Percentiles rank a stretch among this genome's conserved stretches.
phyloP scores from a whole-genome alignment of 2,329 filamentous ascomycete genomes.

The Aspergillus melleus region DNA sequence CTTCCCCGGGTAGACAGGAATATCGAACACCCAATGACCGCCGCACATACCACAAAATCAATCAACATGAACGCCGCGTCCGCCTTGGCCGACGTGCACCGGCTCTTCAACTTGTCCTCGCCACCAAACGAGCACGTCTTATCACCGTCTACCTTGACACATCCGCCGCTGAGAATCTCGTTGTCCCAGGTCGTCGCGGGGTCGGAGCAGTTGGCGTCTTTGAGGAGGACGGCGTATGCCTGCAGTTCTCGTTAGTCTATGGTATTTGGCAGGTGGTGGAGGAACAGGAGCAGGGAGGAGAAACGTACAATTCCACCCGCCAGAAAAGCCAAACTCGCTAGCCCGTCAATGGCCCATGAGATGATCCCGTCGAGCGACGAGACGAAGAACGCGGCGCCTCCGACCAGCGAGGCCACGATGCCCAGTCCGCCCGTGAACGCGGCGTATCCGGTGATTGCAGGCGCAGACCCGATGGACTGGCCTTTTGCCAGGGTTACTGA shows the following conservation, averaged over 20 bases:
- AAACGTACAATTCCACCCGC: slow-evolving; percentile 24
- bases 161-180: slow-evolving; percentile 22
- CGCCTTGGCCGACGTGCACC: slow-evolving; percentile 22
- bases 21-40: slow-evolving; percentile 5
- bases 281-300: neutral
- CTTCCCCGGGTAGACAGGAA: neutral
- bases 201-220: slow-evolving; percentile 16
- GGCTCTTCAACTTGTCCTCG: slow-evolving; percentile 10
- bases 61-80: slow-evolving; percentile 27
- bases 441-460: slow-evolving; percentile 22
- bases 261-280: neutral
- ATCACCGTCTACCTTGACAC: neutral
- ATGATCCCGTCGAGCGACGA: slow-evolving; percentile 14
- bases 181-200: slow-evolving; percentile 13
- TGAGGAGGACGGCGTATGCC: slow-evolving; percentile 23
- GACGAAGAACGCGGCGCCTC: slow-evolving; percentile 14
- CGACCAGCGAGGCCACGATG: slow-evolving; percentile 19
- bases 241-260: slow-evolving; percentile 3
- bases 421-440: slow-evolving; percentile 24
- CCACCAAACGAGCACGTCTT: neutral
- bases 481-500: slow-evolving; percentile 22
- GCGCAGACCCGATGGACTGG: slow-evolving; percentile 16
- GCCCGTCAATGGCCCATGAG: slow-evolving; percentile 21
- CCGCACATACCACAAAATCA: slow-evolving; percentile 16
- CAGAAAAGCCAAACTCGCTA: slow-evolving; percentile 21